A percentile compares a stretch with the other conserved stretches of the same genome.
Evolutionary conservation across 1,284 basidiomycete species (phyloP).

Genomic region (Ceratorhiza oryzae-sativae): DNA sequence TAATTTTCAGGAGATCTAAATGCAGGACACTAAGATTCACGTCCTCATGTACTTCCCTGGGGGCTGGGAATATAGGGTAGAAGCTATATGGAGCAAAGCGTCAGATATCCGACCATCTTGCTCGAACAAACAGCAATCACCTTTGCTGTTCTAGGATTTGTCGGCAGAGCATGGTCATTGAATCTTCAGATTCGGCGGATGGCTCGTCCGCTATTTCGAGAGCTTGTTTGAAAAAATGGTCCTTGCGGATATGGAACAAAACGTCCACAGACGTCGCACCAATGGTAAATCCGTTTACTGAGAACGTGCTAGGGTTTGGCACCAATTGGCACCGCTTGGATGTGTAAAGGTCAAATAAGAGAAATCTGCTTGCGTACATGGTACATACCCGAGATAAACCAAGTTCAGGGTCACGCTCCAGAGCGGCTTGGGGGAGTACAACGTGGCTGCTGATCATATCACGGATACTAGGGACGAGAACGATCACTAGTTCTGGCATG

Average conservation of each 20-base stretch:
- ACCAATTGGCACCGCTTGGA: slow-evolving; percentile 55
- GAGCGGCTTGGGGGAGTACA: slow-evolving; percentile 84
- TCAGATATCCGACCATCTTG: background rate
- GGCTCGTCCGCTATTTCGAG: slow-evolving; percentile 66
- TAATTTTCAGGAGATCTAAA: slow-evolving; percentile 58
- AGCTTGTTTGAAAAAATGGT: slow-evolving; percentile 80
- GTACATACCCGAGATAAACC: slow-evolving; percentile 53
- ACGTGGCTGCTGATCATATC: slow-evolving; percentile 83
- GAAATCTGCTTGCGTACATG: background rate
- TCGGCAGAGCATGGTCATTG: slow-evolving; percentile 79
- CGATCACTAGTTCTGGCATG: slow-evolving; percentile 71
- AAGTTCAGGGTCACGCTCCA: slow-evolving; percentile 45
- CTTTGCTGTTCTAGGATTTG: slow-evolving; percentile 87
- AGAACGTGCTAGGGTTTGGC: slow-evolving; percentile 88
- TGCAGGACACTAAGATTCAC: slow-evolving; percentile 90
- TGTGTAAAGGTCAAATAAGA: background rate
- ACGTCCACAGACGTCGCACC: slow-evolving; percentile 83
- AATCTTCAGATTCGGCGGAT: slow-evolving; percentile 57
- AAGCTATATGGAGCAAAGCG: slow-evolving; percentile 61
- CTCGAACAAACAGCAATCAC: slow-evolving; percentile 53
- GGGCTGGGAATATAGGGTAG: slow-evolving; percentile 93
- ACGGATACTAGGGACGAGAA: slow-evolving; percentile 82
- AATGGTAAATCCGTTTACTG: slow-evolving; percentile 84
- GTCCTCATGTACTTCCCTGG: slow-evolving; percentile 72
- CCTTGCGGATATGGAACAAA: slow-evolving; percentile 85